phyloP scores from a whole-genome alignment of 768 basidiomycete genomes.

The Antrodiella citrinella region DNA sequence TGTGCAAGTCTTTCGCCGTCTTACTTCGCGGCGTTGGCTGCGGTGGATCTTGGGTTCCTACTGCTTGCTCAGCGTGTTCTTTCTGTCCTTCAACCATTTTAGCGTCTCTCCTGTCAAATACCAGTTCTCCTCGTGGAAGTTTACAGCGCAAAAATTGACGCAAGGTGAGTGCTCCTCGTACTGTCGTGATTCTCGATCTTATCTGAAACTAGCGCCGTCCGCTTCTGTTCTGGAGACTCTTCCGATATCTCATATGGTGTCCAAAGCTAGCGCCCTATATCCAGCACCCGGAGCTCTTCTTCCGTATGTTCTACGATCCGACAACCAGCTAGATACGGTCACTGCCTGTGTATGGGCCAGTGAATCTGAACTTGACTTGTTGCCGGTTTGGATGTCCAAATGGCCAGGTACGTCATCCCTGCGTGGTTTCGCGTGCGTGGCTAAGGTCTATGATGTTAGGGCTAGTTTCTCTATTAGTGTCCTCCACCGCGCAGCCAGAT shows the following conservation, averaged over 20 bases:
- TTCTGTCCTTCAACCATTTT: neutral
- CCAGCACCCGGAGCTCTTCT: slow-evolving; percentile 15
- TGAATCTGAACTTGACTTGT: slow-evolving; percentile 26
- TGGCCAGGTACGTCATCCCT: slow-evolving; percentile 35
- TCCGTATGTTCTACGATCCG: slow-evolving; percentile 13
- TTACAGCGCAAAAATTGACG: neutral
- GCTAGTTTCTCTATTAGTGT: slow-evolving; percentile 41
- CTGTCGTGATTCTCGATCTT: neutral
- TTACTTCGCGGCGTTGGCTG: neutral
- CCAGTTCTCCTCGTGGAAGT: neutral
- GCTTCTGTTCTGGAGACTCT: slow-evolving; percentile 10
- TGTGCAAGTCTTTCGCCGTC: neutral
- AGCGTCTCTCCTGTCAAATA: neutral
- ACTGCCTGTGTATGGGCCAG: slow-evolving; percentile 46
- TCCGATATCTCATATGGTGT: slow-evolving; percentile 13
- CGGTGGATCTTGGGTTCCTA: neutral
- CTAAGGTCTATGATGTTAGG: slow-evolving; percentile 21
- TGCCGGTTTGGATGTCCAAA: slow-evolving; percentile 27
- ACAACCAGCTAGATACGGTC: slow-evolving; percentile 12
- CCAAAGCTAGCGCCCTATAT: slow-evolving; percentile 20
- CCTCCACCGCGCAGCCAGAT: slow-evolving; percentile 27
- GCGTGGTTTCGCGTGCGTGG: neutral
- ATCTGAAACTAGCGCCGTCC: neutral
- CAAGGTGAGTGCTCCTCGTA: neutral
- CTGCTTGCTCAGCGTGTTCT: neutral